These are phyloP conservation scores for Candolleomyces aberdarensis DNA, from an alignment of 768 basidiomycete species.

Conservation along the genomic window DNA sequence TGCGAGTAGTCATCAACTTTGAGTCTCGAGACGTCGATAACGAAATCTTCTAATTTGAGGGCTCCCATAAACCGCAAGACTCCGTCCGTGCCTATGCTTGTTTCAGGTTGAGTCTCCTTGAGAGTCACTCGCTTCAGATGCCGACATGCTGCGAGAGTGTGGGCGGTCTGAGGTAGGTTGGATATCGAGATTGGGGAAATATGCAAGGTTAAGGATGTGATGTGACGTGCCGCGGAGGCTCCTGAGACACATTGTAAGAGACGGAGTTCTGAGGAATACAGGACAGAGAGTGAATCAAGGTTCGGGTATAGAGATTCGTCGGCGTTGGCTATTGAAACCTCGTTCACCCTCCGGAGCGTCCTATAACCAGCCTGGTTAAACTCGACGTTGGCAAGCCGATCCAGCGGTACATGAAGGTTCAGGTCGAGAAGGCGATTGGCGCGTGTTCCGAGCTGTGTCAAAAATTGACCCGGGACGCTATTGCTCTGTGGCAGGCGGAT, in stretches of 20 bases:
- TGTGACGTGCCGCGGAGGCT: background rate
- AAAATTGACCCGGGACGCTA: background rate
- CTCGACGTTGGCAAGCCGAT: no score
- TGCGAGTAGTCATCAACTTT: background rate
- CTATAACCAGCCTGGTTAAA: background rate
- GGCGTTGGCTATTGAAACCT: background rate
- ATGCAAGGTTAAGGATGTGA: background rate
- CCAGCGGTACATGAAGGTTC: background rate
- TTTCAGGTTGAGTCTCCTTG: background rate
- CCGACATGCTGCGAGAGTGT: background rate
- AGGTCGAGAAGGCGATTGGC: background rate
- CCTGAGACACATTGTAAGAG: background rate
- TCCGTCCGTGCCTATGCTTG: background rate
- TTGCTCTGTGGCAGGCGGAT: background rate
- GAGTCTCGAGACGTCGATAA: background rate
- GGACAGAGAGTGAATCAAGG: background rate
- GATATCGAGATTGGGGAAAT: background rate
- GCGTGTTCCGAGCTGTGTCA: background rate
- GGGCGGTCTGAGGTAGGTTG: background rate
- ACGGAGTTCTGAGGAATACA: background rate
- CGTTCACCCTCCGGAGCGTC: background rate
- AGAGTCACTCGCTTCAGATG: background rate
- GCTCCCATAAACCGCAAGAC: background rate
- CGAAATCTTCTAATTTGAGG: background rate
- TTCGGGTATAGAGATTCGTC: background rate